Evolutionary conservation across 805 yeast species (phyloP).

Genomic region (Pichia heedii): DNA sequence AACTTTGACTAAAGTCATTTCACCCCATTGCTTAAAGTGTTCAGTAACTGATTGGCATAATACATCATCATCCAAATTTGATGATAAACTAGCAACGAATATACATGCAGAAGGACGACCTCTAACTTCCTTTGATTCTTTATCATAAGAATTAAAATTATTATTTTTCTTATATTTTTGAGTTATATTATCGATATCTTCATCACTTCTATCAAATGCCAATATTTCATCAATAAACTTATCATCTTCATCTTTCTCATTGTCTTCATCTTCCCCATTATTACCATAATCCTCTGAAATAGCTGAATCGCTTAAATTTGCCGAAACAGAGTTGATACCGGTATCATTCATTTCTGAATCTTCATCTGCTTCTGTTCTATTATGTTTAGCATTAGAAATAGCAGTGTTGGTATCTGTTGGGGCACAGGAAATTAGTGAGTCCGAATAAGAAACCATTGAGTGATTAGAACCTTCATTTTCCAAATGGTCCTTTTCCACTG

Average conservation of each 20-base stretch:
- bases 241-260: conserved; percentile 1
- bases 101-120: conserved; percentile 82
- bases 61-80: conserved; percentile 59
- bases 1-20: conserved; percentile 65
- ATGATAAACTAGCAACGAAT: conserved; percentile 78
- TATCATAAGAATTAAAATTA: conserved; percentile 6
- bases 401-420: not conserved
- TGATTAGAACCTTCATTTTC: no score
- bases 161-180: not conserved
- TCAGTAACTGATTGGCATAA: conserved; percentile 58
- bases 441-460: not conserved
- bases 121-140: conserved; percentile 19
- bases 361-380: not conserved
- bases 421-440: not conserved
- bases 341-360: not conserved
- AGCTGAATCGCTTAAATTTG: not conserved
- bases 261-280: not conserved
- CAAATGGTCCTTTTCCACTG: no score
- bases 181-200: conserved; percentile 3
- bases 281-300: not conserved
- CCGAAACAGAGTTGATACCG: not conserved
- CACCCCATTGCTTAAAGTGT: conserved; percentile 67
- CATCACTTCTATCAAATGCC: not conserved
- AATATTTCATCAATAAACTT: not conserved
- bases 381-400: not conserved